phyloP scores from a whole-genome alignment of 345 rosid species.

The Jatropha curcas region DNA sequence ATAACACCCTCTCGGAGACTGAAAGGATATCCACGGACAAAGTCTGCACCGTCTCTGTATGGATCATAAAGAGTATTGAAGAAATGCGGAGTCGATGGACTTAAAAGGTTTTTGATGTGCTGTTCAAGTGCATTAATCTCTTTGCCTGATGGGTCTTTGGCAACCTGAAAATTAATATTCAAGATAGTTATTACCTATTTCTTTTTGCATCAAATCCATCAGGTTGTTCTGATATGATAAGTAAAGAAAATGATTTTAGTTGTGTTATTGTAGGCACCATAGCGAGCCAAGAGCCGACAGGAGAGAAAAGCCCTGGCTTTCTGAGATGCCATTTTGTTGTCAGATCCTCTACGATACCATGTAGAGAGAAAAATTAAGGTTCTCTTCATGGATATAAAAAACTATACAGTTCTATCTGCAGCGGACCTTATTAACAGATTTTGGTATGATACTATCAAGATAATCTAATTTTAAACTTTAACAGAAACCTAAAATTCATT shows the following conservation, averaged over 20 bases:
- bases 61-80: slow-evolving; percentile 66
- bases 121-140: slow-evolving; percentile 54
- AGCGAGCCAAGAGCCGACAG: slow-evolving; percentile 16
- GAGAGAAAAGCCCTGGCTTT: slow-evolving; percentile 18
- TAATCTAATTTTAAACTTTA: neutral
- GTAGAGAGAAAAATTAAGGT: neutral
- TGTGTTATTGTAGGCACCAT: slow-evolving; percentile 13
- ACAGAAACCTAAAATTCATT: no score
- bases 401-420: neutral
- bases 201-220: neutral
- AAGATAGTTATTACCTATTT: no score
- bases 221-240: neutral
- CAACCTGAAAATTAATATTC: slow-evolving; percentile 35
- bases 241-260: neutral
- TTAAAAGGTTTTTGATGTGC: slow-evolving; percentile 48
- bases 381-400: neutral
- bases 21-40: slow-evolving; percentile 53
- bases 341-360: slow-evolving; percentile 16
- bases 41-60: slow-evolving; percentile 47
- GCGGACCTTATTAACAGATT: slow-evolving; percentile 19
- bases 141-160: slow-evolving; percentile 51
- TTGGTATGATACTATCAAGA: neutral
- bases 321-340: slow-evolving; percentile 21
- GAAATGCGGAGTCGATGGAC: slow-evolving; percentile 49
- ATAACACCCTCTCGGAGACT: slow-evolving; percentile 43